phyloP scores from a whole-genome alignment of 208 protist species.

The Strigomonas culicis region DNA sequence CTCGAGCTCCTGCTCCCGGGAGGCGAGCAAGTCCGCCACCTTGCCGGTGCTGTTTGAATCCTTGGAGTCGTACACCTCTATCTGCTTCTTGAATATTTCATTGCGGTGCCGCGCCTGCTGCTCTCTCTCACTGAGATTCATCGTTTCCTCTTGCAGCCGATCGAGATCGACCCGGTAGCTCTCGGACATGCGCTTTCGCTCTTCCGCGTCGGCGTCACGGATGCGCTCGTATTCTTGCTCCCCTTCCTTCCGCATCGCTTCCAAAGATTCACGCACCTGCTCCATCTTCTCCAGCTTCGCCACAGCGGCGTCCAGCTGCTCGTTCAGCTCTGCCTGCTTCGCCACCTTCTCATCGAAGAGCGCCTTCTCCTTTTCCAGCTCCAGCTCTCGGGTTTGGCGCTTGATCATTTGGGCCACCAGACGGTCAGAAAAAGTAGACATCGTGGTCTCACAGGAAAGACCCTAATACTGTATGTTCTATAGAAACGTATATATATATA shows the following conservation, averaged over 20 bases:
- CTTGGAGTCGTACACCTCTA: conserved; percentile 2
- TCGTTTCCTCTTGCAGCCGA: not conserved
- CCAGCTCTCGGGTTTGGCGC: not conserved
- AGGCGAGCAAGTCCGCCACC: conserved; percentile 5
- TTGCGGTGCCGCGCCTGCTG: not conserved
- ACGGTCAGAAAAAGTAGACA: conserved; percentile 5
- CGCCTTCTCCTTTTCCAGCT: not conserved
- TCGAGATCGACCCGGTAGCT: conserved; percentile 2
- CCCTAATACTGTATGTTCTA: too few relatives aligned
- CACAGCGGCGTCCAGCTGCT: not conserved
- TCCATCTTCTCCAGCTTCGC: conserved; percentile 9
- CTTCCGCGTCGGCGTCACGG: not conserved
- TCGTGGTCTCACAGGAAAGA: not conserved
- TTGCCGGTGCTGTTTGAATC: not conserved
- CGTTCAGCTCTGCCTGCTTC: not conserved
- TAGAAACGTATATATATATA: not conserved
- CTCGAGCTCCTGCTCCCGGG: not conserved
- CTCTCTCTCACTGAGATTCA: not conserved
- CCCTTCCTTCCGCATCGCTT: not conserved
- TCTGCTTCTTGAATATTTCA: conserved; percentile 9
- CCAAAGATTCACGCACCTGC: not conserved
- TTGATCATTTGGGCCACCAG: conserved; percentile 9
- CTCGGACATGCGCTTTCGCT: conserved; percentile 4
- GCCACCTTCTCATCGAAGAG: not conserved
- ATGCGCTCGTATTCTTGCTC: not conserved